These are phyloP conservation scores for Eutypa lata DNA, from an alignment of 2,329 filamentous ascomycete species.

Conservation along the genomic window DNA sequence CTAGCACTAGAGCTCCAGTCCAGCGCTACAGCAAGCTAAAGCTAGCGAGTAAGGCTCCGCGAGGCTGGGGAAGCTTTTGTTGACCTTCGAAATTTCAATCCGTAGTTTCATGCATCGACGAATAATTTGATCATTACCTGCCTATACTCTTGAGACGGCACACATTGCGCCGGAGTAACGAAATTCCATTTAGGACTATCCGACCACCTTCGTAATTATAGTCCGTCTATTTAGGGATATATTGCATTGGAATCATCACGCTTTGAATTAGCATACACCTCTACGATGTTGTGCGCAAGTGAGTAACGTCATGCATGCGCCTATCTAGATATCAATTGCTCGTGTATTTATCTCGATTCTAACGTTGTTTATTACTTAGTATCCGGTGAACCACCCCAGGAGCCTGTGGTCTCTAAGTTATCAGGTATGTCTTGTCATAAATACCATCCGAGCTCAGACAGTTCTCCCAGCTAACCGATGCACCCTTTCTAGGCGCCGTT, in stretches of 20 bases:
- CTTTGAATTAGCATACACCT: background rate
- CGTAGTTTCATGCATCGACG: background rate
- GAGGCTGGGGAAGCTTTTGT: background rate
- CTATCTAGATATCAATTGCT: background rate
- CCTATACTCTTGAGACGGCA: too few relatives aligned
- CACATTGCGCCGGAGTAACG: conserved; percentile 3
- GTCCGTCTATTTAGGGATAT: background rate
- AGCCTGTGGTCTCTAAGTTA: conserved; percentile 92
- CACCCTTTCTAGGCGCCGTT: conserved; percentile 61
- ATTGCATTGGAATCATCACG: background rate
- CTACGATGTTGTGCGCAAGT: conserved; percentile 48
- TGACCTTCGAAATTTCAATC: background rate
- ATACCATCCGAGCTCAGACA: background rate
- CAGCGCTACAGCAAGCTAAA: background rate
- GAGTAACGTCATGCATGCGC: conserved; percentile 13
- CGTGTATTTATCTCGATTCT: conserved; percentile 8
- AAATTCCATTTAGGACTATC: conserved; percentile 8
- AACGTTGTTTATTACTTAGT: conserved; percentile 51
- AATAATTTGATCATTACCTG: too few relatives aligned
- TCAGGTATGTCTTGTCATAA: conserved; percentile 61
- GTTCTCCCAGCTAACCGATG: too few relatives aligned
- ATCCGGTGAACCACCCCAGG: conserved; percentile 92
- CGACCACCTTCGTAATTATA: background rate
- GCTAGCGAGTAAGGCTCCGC: background rate
- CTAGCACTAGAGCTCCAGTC: too few relatives aligned